Conservation (phyloP, 805 yeast genomes). For the Lachancea lanzarotensis region DNA sequence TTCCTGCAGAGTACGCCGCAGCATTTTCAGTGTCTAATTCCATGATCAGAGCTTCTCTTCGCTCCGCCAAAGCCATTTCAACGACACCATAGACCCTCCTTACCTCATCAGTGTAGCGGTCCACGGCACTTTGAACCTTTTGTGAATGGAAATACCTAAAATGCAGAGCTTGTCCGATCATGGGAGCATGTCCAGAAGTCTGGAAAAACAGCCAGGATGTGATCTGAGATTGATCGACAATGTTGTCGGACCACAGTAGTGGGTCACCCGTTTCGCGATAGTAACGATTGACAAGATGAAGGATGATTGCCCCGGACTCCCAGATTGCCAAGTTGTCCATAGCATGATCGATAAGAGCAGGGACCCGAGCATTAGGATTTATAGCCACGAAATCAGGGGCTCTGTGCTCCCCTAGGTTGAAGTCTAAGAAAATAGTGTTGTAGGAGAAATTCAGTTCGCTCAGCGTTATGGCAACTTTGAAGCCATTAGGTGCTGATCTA, state of each 20-base stretch:
- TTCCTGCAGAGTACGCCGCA: conserved; percentile 79
- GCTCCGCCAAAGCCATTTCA: conserved; percentile 91
- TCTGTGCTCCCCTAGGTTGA: conserved; percentile 82
- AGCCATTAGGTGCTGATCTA: conserved; percentile 93
- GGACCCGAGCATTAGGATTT: conserved; percentile 94
- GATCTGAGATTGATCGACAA: conserved; percentile 77
- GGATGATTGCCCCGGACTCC: conserved; percentile 91
- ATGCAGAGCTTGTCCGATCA: conserved; percentile 96
- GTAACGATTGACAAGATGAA: conserved; percentile 69
- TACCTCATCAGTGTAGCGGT: conserved; percentile 86
- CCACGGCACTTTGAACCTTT: conserved; percentile 82
- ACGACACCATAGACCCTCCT: conserved; percentile 88
- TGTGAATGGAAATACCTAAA: conserved; percentile 86
- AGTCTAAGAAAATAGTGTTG: conserved; percentile 78
- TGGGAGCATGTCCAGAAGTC: conserved; percentile 97
- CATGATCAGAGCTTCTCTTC: conserved; percentile 84
- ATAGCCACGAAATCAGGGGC: conserved; percentile 91
- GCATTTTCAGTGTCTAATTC: conserved; percentile 84
- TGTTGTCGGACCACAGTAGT: conserved; percentile 66
- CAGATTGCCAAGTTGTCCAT: conserved; percentile 76
- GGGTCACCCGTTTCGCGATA: conserved; percentile 59
- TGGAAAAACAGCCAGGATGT: conserved; percentile 89
- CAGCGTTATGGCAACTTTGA: conserved; percentile 86
- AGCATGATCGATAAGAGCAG: conserved; percentile 86
- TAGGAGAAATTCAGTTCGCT: conserved; percentile 76